Evolutionary conservation across 768 basidiomycete genomes (phyloP), one percentile per base, ranked within the genome.

Genomic region (Mycena rebaudengoi): DNA sequence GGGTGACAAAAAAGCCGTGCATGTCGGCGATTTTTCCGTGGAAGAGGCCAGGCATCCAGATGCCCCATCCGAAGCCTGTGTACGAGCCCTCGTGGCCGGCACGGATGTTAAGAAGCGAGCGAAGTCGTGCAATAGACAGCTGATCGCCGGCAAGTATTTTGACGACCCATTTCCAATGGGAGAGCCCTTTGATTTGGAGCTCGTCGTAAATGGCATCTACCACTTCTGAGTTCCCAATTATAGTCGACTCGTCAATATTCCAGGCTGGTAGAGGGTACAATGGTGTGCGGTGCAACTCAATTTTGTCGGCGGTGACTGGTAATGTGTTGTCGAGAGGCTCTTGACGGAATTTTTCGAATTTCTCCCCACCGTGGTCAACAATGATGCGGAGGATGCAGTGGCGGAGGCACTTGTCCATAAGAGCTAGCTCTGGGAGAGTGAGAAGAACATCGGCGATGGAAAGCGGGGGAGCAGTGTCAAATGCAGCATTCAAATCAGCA

Each of bases 81-180:
- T 64, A 63, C 0, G 71, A 72, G 18, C 35, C 35, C 35, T 37
- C 35, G 18, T 37, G 35, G 11, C 35, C 35, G 6, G 73, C 74
- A 0, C 77, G 74, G 23, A 75, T 71, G 43, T 43, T 64, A 26
- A 65, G 64, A 3, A 79, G n/a, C 3, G 78, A 51, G 0, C 77
- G 75, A 4, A 78, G 60, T 0, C 76, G 74, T 5, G 76, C 72
- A 32, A 80, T 60, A 0, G 80, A 76, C 0, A 82, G 71, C 65
- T 81, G 80, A 61, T 81, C 78, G 14, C 80, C 35, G 35, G 11
- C 10, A 18, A 37, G 35, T 37, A 37, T 37, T n/a, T n/a, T n/a
- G n/a, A n/a, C n/a, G n/a, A n/a, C n/a, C n/a, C n/a, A n/a, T n/a
- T n/a, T n/a, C n/a, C n/a, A n/a, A n/a, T n/a, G n/a, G n/a, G n/a